These are phyloP conservation scores for Leptographium radiaticola DNA, from an alignment of 2,329 filamentous ascomycete genomes.

Conservation along the genomic window DNA sequence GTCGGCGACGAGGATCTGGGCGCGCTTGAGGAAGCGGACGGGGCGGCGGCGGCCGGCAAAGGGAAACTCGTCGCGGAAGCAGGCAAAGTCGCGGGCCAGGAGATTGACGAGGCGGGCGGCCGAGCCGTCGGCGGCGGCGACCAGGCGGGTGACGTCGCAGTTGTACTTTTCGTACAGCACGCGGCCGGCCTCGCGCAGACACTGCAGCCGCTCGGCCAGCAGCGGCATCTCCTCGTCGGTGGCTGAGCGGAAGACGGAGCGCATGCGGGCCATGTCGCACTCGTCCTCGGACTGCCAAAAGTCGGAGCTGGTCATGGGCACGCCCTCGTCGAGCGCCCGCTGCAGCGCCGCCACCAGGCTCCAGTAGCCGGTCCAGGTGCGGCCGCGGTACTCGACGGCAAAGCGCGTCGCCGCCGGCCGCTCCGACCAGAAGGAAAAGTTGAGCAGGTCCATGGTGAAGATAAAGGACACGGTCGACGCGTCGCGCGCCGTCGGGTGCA, in stretches of 20 bases:
- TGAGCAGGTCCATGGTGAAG: constrained; percentile 92
- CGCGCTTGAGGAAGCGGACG: constrained; percentile 80
- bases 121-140: constrained; percentile 62
- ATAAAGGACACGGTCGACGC: constrained; percentile 78
- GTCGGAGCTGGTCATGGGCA: constrained; percentile 76
- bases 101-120: constrained; percentile 78
- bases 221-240: constrained; percentile 82
- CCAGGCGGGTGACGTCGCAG: constrained; percentile 59
- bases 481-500: constrained; percentile 76
- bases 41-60: constrained; percentile 58
- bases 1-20: constrained; percentile 92
- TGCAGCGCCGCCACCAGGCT: constrained; percentile 80
- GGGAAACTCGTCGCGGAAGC: constrained; percentile 68
- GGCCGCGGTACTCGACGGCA: constrained; percentile 67
- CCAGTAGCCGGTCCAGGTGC: constrained; percentile 88
- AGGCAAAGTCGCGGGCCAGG: constrained; percentile 67
- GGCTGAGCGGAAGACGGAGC: constrained; percentile 70
- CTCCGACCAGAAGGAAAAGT: constrained; percentile 95
- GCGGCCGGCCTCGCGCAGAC: constrained; percentile 69
- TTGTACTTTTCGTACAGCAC: constrained; percentile 72
- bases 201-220: constrained; percentile 61
- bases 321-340: constrained; percentile 78
- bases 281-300: constrained; percentile 73
- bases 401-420: constrained; percentile 58
- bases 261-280: constrained; percentile 61